Base-by-base conservation (phyloP, 208 protist species). In the Crithidia bombi region DNA sequence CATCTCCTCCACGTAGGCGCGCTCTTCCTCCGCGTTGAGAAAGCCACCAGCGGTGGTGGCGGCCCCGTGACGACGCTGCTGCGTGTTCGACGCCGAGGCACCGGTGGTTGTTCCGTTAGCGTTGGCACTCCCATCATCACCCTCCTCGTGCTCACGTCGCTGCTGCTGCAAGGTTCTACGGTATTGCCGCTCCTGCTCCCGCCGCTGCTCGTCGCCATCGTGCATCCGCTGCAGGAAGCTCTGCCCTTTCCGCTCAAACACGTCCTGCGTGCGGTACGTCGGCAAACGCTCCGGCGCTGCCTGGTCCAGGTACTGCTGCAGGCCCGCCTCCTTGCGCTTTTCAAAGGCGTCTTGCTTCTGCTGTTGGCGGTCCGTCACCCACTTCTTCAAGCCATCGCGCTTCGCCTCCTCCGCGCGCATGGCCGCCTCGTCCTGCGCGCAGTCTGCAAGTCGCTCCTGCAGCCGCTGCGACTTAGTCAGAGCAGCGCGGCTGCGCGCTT, bases 231-330 rank as follows among this genome's bases (percentile, higher is more conserved):
- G 62, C 11, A 91, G 62, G 47, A 94, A 84, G 69, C 80, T 90
- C 21, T 57, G 38, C 43, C 79, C 79, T n/a, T 85, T 83, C 28
- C 59, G 25, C 65, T 81, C 86, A 57, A 94, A 92, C n/a, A 77
- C 62, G 44, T 91, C 79, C 67, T 94, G 89, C 1, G 89, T 94
- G 44, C 86, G 86, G 54, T 81, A 68, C 41, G 63, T 91, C 15
- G 86, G 80, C 9, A 49, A 63, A 15, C 68, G 66, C 30, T 70
- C 35, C 0, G 52, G 64, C 11, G 55, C 47, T 0, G 69, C 67
- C 55, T 61, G 44, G n/a, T 73, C 69, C 2, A 44, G 32, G 68
- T 86, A 90, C 23, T 44, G 54, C n/a, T 68, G 55, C 17, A 83
- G 14, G 6, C 76, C 75, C 3, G 51, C 65, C 57, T 71, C 36